phyloP scores from a whole-genome alignment of 2,329 filamentous ascomycete genomes.

The Exophiala lecanii-corni region DNA sequence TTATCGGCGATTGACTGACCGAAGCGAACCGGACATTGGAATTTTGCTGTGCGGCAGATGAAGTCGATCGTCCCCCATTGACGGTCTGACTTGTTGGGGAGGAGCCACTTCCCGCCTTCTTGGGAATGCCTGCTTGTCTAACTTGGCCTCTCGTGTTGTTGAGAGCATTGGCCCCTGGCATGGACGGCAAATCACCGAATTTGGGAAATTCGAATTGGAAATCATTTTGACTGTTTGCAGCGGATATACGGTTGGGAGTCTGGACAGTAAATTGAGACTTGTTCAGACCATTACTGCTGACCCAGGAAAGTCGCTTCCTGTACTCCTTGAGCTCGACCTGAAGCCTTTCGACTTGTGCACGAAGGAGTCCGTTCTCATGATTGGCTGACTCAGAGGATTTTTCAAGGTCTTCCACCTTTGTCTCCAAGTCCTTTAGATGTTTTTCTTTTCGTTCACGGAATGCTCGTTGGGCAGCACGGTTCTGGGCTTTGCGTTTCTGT shows the following conservation, averaged over 20 bases:
- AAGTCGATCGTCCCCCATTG: constrained; percentile 11
- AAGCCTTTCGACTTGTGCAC: constrained; percentile 83
- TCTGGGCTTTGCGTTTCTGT: constrained; percentile 74
- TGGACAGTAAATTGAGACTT: constrained; percentile 37
- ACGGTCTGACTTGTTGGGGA: constrained; percentile 7
- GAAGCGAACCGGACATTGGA: constrained; percentile 19
- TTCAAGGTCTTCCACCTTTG: constrained; percentile 61
- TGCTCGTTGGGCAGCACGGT: constrained; percentile 83
- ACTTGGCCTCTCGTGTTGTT: constrained; percentile 9
- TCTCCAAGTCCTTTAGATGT: constrained; percentile 51
- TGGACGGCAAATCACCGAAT: constrained; percentile 67
- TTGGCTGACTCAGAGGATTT: constrained; percentile 78
- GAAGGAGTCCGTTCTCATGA: constrained; percentile 78
- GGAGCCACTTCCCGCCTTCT: constrained; percentile 8
- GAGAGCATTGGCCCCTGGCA: constrained; percentile 18
- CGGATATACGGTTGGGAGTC: constrained; percentile 46
- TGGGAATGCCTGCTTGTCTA: constrained; percentile 4
- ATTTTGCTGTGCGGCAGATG: constrained; percentile 14
- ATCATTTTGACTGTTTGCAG: constrained; percentile 62
- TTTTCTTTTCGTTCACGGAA: constrained; percentile 95
- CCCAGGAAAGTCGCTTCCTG: constrained; percentile 73
- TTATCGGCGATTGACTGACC: constrained; percentile 20
- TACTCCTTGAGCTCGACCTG: constrained; percentile 84
- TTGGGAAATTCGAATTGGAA: constrained; percentile 96
- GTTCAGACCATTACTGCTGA: constrained; percentile 45